Evolutionary conservation across 1,139 yeast genomes (phyloP).

Genomic region (Magnusiomyces fungicola): DNA sequence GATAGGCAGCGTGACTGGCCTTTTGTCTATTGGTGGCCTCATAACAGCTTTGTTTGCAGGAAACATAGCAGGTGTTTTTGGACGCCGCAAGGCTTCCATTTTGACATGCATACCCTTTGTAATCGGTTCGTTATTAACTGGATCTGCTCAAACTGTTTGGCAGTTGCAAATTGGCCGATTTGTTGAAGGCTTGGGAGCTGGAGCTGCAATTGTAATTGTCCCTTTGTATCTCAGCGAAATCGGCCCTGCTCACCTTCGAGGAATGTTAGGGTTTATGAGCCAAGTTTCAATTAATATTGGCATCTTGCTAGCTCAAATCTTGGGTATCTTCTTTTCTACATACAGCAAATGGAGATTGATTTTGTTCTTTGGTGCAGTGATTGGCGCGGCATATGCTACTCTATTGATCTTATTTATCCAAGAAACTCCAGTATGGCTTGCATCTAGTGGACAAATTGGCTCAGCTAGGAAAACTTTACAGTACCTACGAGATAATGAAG

Average conservation of each 20-base stretch:
- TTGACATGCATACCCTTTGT: slow-evolving; percentile 50
- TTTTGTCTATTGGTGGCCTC: slow-evolving; percentile 82
- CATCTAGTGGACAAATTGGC: slow-evolving; percentile 29
- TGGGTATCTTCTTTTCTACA: slow-evolving; percentile 64
- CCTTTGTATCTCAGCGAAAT: slow-evolving; percentile 78
- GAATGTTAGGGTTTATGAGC: slow-evolving; percentile 78
- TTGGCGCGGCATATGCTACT: slow-evolving; percentile 47
- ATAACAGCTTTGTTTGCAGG: slow-evolving; percentile 73
- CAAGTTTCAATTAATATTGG: slow-evolving; percentile 84
- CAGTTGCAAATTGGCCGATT: slow-evolving; percentile 62
- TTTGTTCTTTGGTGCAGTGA: slow-evolving; percentile 48
- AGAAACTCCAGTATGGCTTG: slow-evolving; percentile 84
- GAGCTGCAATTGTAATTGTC: slow-evolving; percentile 75
- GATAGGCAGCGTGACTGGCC: slow-evolving; percentile 74
- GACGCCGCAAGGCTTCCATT: slow-evolving; percentile 54
- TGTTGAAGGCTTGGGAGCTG: slow-evolving; percentile 79
- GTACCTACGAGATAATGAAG: slow-evolving; percentile 29
- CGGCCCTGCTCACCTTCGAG: slow-evolving; percentile 60
- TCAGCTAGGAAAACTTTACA: slow-evolving; percentile 35
- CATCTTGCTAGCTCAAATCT: slow-evolving; percentile 64
- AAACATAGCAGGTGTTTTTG: slow-evolving; percentile 54
- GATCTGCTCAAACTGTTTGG: slow-evolving; percentile 40
- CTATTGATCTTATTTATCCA: slow-evolving; percentile 41
- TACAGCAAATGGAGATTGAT: slow-evolving; percentile 65
- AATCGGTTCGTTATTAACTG: slow-evolving; percentile 63